Conservation (phyloP, 1,139 yeast genomes). For the Williopsis jadinii region DNA sequence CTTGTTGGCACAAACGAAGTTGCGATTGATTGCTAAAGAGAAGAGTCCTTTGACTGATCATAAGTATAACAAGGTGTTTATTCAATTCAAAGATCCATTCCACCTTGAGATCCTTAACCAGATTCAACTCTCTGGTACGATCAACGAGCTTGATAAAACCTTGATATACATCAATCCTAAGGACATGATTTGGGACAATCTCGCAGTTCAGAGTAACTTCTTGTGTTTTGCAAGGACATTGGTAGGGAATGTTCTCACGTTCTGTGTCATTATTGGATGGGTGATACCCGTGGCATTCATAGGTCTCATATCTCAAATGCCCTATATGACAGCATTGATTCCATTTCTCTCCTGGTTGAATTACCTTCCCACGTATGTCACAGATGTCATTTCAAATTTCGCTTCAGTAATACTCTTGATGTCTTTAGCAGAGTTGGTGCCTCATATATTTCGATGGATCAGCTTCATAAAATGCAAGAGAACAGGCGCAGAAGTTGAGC, state of each 20-base stretch:
- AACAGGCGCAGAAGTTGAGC: conserved; percentile 50
- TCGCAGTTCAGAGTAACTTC: conserved; percentile 32
- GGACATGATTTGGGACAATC: conserved; percentile 55
- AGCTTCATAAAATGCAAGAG: conserved; percentile 43
- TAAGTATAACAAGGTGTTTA: conserved; percentile 36
- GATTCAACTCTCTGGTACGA: conserved; percentile 37
- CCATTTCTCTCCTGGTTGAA: conserved; percentile 49
- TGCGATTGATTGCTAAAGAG: conserved; percentile 16
- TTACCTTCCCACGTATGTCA: conserved; percentile 43
- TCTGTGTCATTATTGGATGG: conserved; percentile 49
- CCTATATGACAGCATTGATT: conserved; percentile 45
- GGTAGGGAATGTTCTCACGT: conserved; percentile 36
- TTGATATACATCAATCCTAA: conserved; percentile 46
- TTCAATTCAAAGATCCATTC: conserved; percentile 41
- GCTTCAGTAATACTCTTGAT: conserved; percentile 57
- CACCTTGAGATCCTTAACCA: conserved; percentile 52
- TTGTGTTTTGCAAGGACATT: conserved; percentile 31
- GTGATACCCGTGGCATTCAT: conserved; percentile 68
- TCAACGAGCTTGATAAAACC: conserved; percentile 36
- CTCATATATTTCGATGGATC: conserved; percentile 42
- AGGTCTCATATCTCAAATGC: conserved; percentile 60
- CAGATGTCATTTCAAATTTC: conserved; percentile 48
- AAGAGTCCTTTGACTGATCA: conserved; percentile 20
- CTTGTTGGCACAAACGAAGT: conserved; percentile 22
- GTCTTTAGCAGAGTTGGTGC: conserved; percentile 48